A percentile compares a stretch with the other conserved stretches of the same genome.
phyloP scores from a whole-genome alignment of 768 basidiomycete genomes.

The Tricholoma sp. region DNA sequence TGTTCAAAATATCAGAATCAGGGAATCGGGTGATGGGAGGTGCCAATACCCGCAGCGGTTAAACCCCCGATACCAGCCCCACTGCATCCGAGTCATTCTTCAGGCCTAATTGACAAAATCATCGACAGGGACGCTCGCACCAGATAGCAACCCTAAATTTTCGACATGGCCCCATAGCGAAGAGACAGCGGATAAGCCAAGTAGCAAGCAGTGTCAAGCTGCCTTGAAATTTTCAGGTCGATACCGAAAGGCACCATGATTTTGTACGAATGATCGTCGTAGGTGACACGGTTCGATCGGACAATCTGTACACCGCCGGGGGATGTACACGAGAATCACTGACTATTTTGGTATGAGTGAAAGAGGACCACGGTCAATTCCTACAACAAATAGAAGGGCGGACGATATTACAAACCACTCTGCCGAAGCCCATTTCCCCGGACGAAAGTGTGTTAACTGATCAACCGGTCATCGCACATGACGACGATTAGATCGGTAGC shows the following conservation, averaged over 20 bases:
- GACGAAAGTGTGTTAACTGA: neutral
- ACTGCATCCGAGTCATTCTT: conserved; percentile 26
- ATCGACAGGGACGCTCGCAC: conserved; percentile 27
- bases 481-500: conserved; percentile 10
- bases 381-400: conserved; percentile 22
- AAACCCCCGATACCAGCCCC: conserved; percentile 51
- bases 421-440: conserved; percentile 6
- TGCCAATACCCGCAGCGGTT: conserved; percentile 32
- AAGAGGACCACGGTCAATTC: conserved; percentile 28
- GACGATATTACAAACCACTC: neutral
- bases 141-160: conserved; percentile 52
- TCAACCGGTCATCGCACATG: conserved; percentile 5
- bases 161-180: conserved; percentile 23
- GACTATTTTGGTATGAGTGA: conserved; percentile 29
- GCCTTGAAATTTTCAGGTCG: conserved; percentile 7
- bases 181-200: neutral
- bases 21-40: neutral
- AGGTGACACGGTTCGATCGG: conserved; percentile 45
- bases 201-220: conserved; percentile 6
- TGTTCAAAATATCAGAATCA: conserved; percentile 5
- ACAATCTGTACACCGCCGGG: conserved; percentile 25
- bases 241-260: conserved; percentile 24
- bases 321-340: conserved; percentile 35
- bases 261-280: conserved; percentile 26
- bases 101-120: conserved; percentile 11